Evolutionary conservation across 2,329 filamentous ascomycete genomes (phyloP).

Genomic region (Arthrobotrys pseudoclavata): DNA sequence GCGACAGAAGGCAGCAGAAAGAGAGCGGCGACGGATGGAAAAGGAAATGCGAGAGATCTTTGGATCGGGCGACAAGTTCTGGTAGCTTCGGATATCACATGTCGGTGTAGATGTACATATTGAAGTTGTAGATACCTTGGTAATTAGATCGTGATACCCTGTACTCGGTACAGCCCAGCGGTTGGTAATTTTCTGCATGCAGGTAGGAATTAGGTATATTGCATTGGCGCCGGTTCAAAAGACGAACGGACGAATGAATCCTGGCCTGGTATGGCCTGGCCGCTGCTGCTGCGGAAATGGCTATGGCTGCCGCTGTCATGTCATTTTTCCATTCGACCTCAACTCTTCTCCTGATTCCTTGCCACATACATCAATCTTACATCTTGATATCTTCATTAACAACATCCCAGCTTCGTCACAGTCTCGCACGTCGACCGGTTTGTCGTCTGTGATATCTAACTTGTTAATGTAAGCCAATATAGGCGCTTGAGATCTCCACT

Average conservation of each 20-base stretch:
- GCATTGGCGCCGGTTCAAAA: neutral
- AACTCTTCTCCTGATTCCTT: neutral
- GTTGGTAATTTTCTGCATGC: neutral
- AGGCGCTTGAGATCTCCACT: neutral
- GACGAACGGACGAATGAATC: constrained; percentile 2
- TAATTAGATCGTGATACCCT: neutral
- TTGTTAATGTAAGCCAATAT: too few species aligned
- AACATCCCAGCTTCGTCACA: neutral
- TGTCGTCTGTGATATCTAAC: too few species aligned
- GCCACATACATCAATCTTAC: constrained; percentile 7
- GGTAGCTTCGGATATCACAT: constrained; percentile 25
- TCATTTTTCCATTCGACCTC: constrained; percentile 7
- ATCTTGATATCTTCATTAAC: neutral
- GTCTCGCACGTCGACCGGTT: neutral
- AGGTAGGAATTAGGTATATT: too few species aligned
- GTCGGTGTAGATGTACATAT: neutral
- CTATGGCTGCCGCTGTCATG: neutral
- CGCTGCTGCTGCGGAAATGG: constrained; percentile 6
- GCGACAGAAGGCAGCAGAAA: constrained; percentile 34
- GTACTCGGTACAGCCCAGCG: neutral
- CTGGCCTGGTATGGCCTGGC: neutral
- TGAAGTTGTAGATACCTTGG: neutral
- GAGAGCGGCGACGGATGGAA: constrained; percentile 44
- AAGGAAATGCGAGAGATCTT: constrained; percentile 45
- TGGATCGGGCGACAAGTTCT: constrained; percentile 41